Evolutionary conservation across 352 stramenopile genomes (phyloP), one percentile per base, ranked within the genome.

Genomic region (Phytophthora quininea): DNA sequence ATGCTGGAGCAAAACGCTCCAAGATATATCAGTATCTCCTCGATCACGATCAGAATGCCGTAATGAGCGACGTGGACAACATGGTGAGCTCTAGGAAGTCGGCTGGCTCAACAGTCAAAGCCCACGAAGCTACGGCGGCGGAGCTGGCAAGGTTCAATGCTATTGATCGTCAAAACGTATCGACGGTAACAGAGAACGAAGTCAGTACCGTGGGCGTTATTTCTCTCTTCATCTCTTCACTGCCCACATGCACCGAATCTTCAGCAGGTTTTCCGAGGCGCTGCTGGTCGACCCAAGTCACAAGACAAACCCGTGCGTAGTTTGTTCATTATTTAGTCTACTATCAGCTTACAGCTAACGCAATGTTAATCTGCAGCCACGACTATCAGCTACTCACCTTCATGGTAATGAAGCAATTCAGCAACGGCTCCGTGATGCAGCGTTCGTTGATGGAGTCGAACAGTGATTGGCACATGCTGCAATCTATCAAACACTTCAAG

Each of bases 361-460:
- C 35, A 40, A 11, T 11, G 10, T 11, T 11, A 11, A 58, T 33
- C 1, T 29, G 3, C 55, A 75, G 62, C 3, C 63, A 69, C 50
- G 69, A 72, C 46, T 77, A 73, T 56, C 69, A 73, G 49, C 24
- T 72, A 4, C 32, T 49, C 27, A 62, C 64, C 2, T 53, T 77
- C 11, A 73, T 77, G 50, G 32, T 62, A 3, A 59, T 73, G 38
- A 48, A 73, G n/a, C 54, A 73, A 27, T 67, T 54, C 32, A 64
- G 59, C 0, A 46, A 66, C n/a, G 62, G 35, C 6, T 6, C 10
- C 10, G 35, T 40, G 35, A 11, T 79, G 0, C 15, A 73, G 0
- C 58, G 73, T 38, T 27, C 58, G 1, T 73, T 70, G 12, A 46
- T 47, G 1, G 66, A 74, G 19, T 79, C 58, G 58, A 62, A 73